Evolutionary conservation across 441 rosid genomes (phyloP), one percentile per base, ranked within the genome.

Genomic region (Metrosideros polymorpha): DNA sequence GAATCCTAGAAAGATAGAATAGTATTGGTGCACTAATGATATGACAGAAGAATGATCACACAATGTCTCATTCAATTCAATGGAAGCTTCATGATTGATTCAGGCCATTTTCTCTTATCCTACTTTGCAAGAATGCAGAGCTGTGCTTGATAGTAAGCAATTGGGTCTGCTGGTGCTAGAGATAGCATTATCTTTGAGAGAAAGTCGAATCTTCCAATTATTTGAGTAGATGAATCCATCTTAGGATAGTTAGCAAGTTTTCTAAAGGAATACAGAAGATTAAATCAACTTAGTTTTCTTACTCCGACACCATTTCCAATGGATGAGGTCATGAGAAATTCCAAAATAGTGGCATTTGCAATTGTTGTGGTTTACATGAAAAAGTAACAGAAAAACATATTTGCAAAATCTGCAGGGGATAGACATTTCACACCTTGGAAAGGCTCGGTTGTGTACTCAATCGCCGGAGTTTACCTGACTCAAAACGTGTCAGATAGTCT

Each of bases 401-500:
- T 82, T 87, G 47, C 10, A 29, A 17, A 75, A 27, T 55, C 47
- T 71, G 59, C 96, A 98, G 99, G 99, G 84, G 99, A 98, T 89
- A 94, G 99, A 87, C 96, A 96, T 85, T 98, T 98, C 93, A 94
- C 98, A 24, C 92, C 90, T 86, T 98, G 99, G 99, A 98, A 98
- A 89, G 99, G 99, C 84, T 98, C 99, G 4, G 98, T 98, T 87
- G 96, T 98, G 84, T 99, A 98, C 90, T 98, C 99, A 6, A 96
- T 98, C 51, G 89, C 96, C 55, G 99, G 99, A 86, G 99, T 98
- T 54, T 98, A 95, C 91, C 97, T 98, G 49, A 98, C 99, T 77
- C 99, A 98, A 84, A 98, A 98, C 89, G 99, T 98, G 84, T 92
- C 99, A 42, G 99, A 98, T 91, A 97, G 94, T 87, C 99, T 98